Evolutionary conservation across 768 basidiomycete genomes (phyloP).

Genomic region (Suillus placidus): DNA sequence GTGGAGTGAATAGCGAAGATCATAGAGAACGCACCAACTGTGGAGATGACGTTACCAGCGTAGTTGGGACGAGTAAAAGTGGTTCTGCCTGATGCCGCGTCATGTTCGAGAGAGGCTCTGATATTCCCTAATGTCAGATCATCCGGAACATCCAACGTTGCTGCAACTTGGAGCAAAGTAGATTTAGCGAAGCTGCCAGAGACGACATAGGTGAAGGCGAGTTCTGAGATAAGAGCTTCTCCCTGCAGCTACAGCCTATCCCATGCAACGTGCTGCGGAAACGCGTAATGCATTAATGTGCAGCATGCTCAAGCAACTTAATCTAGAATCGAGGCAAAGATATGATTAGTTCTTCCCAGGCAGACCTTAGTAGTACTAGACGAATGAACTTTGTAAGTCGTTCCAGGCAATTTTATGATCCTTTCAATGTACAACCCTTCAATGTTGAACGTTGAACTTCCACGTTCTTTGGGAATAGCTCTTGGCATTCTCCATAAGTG

Average conservation of each 20-base stretch:
- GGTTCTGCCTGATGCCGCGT: conserved; percentile 67
- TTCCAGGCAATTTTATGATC: background rate
- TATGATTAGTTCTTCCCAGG: background rate
- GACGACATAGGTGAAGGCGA: conserved; percentile 86
- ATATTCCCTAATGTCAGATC: conserved; percentile 56
- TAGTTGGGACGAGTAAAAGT: conserved; percentile 95
- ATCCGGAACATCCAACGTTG: conserved; percentile 83
- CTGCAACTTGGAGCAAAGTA: conserved; percentile 89
- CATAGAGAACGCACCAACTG: conserved; percentile 83
- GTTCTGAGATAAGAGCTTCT: conserved; percentile 65
- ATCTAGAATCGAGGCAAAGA: conserved; percentile 41
- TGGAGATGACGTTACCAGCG: conserved; percentile 96
- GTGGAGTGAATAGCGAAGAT: conserved; percentile 94
- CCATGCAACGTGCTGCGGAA: conserved; percentile 50
- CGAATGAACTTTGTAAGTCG: background rate
- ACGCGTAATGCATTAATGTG: conserved; percentile 67
- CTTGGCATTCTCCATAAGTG: conserved; percentile 74
- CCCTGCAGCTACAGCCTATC: conserved; percentile 63
- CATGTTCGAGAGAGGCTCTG: conserved; percentile 61
- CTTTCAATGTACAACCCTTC: no score
- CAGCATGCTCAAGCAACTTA: conserved; percentile 61
- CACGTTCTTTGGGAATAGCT: conserved; percentile 51
- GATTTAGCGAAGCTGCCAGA: conserved; percentile 91
- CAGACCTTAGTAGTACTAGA: background rate
- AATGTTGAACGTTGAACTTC: no score